Conservation (phyloP, 805 yeast species). For the Ogataea degrootiae region DNA sequence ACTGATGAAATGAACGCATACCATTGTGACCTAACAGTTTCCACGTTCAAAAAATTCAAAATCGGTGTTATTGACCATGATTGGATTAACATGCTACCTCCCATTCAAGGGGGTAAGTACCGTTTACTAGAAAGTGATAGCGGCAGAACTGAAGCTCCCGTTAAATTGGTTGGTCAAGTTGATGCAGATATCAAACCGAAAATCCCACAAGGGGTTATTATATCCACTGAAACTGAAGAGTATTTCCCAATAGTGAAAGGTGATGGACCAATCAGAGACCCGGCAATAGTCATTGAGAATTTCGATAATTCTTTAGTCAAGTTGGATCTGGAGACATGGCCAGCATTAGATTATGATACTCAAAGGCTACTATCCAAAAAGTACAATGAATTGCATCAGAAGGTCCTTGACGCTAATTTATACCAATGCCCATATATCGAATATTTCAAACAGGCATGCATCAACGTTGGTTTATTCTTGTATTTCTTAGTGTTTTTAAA, state of each 20-base stretch:
- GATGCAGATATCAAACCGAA: slow-evolving; percentile 41
- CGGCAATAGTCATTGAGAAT: slow-evolving; percentile 45
- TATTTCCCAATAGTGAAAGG: slow-evolving; percentile 30
- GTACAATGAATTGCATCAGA: slow-evolving; percentile 57
- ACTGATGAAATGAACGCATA: slow-evolving; percentile 88
- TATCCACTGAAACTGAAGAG: slow-evolving; percentile 33
- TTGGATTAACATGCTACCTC: slow-evolving; percentile 80
- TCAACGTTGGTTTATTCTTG: slow-evolving; percentile 52
- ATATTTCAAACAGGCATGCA: slow-evolving; percentile 62
- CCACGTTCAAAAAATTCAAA: slow-evolving; percentile 48
- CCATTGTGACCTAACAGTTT: slow-evolving; percentile 57
- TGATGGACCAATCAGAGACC: slow-evolving; percentile 43
- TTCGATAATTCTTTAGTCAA: slow-evolving; percentile 55
- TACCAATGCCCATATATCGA: slow-evolving; percentile 72
- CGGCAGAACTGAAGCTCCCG: not conserved
- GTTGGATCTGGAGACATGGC: slow-evolving; percentile 53
- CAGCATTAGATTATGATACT: slow-evolving; percentile 62
- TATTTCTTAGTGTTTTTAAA: slow-evolving; percentile 47
- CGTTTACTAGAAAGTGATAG: slow-evolving; percentile 21
- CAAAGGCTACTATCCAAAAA: slow-evolving; percentile 52
- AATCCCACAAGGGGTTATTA: slow-evolving; percentile 44
- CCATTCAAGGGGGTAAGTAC: slow-evolving; percentile 76
- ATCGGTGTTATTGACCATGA: slow-evolving; percentile 59
- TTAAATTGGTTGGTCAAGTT: slow-evolving; percentile 36
- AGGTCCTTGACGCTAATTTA: slow-evolving; percentile 50